A percentile compares a stretch with the other conserved stretches of the same genome.
Conservation (phyloP, 1,284 basidiomycete species). For the Rhodotorula glutinis region DNA sequence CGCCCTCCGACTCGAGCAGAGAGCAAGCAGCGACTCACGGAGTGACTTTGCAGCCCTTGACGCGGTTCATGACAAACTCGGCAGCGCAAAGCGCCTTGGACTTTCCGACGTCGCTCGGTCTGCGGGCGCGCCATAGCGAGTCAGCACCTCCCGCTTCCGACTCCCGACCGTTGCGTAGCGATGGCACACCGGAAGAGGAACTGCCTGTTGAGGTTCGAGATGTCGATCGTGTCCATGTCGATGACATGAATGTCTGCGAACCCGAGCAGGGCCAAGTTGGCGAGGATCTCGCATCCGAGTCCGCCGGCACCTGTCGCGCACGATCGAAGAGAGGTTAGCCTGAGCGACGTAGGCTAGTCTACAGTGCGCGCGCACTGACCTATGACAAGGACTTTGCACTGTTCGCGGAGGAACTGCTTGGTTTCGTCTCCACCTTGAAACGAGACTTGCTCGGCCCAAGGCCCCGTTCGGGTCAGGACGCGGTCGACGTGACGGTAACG, state of each 20-base stretch:
- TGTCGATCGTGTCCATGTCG: conserved; percentile 99
- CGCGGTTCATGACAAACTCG: conserved; percentile 90
- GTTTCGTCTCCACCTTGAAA: conserved; percentile 22
- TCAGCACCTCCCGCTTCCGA: neutral
- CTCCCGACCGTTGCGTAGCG: neutral
- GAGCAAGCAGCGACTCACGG: conserved; percentile 60
- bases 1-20: too few relatives aligned
- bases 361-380: too few relatives aligned
- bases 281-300: conserved; percentile 89
- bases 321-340: too few relatives aligned
- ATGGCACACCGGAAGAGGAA: conserved; percentile 83
- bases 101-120: conserved; percentile 85
- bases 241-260: conserved; percentile 99
- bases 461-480: conserved; percentile 27
- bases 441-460: conserved; percentile 31
- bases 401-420: conserved; percentile 64
- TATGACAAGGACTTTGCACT: conserved; percentile 93
- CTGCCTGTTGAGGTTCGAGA: conserved; percentile 97
- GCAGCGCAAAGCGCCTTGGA: conserved; percentile 93
- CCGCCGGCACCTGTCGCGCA: conserved; percentile 66
- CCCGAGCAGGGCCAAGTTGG: conserved; percentile 86
- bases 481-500: conserved; percentile 32
- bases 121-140: conserved; percentile 46
- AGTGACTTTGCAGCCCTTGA: conserved; percentile 88
- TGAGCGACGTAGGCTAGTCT: too few relatives aligned